Conservation (phyloP, 2,329 filamentous ascomycete species). For the Zymoseptoria brevis region DNA sequence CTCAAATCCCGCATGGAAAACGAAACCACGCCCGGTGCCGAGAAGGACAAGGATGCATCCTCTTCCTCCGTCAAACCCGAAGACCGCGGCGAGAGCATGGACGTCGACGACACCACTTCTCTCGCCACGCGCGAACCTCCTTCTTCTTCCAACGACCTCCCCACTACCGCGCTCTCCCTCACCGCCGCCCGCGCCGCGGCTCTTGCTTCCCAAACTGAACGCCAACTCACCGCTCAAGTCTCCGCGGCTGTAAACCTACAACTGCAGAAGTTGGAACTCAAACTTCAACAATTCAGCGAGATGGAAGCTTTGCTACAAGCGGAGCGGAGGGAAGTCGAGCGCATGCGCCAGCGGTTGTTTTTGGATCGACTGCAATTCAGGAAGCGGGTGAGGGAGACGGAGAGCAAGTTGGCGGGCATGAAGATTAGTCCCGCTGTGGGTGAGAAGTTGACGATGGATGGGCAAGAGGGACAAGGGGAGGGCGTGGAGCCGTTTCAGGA, state of each 20-base stretch:
- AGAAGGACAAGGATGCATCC: slow-evolving; percentile 35
- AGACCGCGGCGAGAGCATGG: slow-evolving; percentile 41
- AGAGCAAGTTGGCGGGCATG: slow-evolving; percentile 45
- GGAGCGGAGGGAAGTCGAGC: slow-evolving; percentile 85
- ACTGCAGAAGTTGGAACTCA: slow-evolving; percentile 92
- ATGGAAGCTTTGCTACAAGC: slow-evolving; percentile 89
- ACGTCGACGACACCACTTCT: slow-evolving; percentile 48
- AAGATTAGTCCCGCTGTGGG: slow-evolving; percentile 18
- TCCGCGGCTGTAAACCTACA: slow-evolving; percentile 87
- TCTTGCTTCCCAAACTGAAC: slow-evolving; percentile 90
- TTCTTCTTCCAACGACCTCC: slow-evolving; percentile 31
- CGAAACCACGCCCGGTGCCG: slow-evolving; percentile 40
- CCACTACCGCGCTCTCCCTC: slow-evolving; percentile 75
- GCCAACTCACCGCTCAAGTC: slow-evolving; percentile 89
- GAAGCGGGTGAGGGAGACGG: slow-evolving; percentile 73
- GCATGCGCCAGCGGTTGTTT: slow-evolving; percentile 86
- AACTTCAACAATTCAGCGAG: slow-evolving; percentile 91
- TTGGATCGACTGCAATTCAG: slow-evolving; percentile 86
- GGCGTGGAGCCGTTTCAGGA: slow-evolving; percentile 9
- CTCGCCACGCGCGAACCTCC: slow-evolving; percentile 42
- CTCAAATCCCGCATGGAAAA: slow-evolving; percentile 72
- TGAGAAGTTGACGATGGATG: slow-evolving; percentile 18
- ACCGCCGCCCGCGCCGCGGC: slow-evolving; percentile 79
- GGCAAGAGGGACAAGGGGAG: not conserved
- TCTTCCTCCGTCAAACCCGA: slow-evolving; percentile 39